Evolutionary conservation across 140 eudicot genomes (phyloP).

Genomic region (Ambrosia hybrid): DNA sequence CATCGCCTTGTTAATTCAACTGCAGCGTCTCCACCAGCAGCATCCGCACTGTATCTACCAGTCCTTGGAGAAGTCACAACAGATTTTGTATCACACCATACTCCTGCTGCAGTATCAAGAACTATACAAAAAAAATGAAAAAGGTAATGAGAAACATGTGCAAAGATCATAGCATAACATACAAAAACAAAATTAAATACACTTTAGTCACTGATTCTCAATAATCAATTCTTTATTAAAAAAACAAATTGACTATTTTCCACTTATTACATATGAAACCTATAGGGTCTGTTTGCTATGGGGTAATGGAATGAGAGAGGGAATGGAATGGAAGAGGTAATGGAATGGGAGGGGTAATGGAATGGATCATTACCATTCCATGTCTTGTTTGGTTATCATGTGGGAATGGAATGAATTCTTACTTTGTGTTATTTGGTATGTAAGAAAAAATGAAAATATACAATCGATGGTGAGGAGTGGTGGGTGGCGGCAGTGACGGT

Average conservation of each 20-base stretch:
- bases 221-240: slow-evolving; percentile 4
- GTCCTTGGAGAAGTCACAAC: slow-evolving; percentile 97
- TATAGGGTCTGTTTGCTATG: no score
- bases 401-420: no score
- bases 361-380: no score
- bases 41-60: slow-evolving; percentile 97
- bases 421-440: no score
- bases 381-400: no score
- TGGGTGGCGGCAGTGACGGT: no score
- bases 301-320: no score
- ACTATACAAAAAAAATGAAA: slow-evolving; percentile 45
- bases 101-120: slow-evolving; percentile 99
- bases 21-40: slow-evolving; percentile 99
- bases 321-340: no score
- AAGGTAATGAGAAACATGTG: slow-evolving; percentile 14
- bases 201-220: not conserved
- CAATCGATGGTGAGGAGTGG: no score
- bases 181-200: not conserved
- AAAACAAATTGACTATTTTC: slow-evolving; percentile 11
- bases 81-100: slow-evolving; percentile 97
- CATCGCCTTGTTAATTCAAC: slow-evolving; percentile 97
- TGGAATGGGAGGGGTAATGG: no score
- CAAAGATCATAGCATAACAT: slow-evolving; percentile 5
- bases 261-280: not conserved
- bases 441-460: no score